These are phyloP conservation scores for Hymenotorrendiella dingleyae DNA, from an alignment of 2,329 filamentous ascomycete species.

Conservation along the genomic window DNA sequence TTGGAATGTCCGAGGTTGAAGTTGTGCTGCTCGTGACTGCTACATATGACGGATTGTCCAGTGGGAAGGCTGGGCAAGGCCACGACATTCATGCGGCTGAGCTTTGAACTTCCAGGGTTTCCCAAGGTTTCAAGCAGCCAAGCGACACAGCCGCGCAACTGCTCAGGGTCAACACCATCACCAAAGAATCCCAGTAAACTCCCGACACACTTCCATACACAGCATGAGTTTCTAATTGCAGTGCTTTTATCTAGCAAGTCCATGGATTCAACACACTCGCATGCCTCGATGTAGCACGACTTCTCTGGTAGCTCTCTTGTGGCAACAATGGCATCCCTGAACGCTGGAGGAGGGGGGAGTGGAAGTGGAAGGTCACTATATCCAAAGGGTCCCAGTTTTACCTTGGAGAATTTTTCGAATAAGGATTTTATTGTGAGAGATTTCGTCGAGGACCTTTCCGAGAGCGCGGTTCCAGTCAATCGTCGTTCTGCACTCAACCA, in stretches of 20 bases:
- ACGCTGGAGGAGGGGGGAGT: constrained; percentile 20
- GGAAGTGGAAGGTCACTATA: constrained; percentile 49
- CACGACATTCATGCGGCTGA: constrained; percentile 11
- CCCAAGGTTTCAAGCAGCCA: not conserved
- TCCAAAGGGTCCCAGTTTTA: constrained; percentile 75
- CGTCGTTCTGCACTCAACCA: constrained; percentile 67
- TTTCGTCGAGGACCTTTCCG: constrained; percentile 89
- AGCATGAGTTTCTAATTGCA: no score
- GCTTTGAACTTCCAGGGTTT: not conserved
- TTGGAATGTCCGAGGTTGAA: not conserved
- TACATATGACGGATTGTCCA: not conserved
- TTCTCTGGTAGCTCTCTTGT: constrained; percentile 7
- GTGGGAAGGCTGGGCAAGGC: constrained; percentile 13
- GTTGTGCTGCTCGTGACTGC: not conserved
- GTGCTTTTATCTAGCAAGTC: no score
- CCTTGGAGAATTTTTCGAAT: constrained; percentile 78
- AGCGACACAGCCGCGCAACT: not conserved
- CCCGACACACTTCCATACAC: no score
- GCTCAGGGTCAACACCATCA: not conserved
- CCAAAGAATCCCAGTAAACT: not conserved
- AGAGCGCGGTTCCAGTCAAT: constrained; percentile 71
- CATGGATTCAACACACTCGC: constrained; percentile 1
- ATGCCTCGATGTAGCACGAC: constrained; percentile 21
- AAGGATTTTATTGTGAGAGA: constrained; percentile 97
- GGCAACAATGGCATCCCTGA: constrained; percentile 25